A percentile compares a stretch with the other conserved stretches of the same genome.
phyloP scores from a whole-genome alignment of 331 rosid species.

The Quercus lobata region DNA sequence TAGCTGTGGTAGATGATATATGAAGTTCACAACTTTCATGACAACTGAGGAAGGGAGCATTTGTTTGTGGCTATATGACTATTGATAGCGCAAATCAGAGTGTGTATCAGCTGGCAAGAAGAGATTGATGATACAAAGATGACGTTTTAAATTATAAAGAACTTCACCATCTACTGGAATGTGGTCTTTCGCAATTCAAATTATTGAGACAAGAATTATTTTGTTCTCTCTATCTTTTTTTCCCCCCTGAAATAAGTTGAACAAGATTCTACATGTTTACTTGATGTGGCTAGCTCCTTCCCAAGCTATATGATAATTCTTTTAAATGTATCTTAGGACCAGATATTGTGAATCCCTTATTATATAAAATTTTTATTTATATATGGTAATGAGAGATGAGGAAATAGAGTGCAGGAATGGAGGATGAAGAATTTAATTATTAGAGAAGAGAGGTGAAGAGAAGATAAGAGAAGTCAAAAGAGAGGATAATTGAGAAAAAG shows the following conservation, averaged over 20 bases:
- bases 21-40: neutral
- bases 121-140: neutral
- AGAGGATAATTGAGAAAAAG: neutral
- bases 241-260: neutral
- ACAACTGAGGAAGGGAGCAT: neutral
- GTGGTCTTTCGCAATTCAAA: neutral
- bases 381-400: neutral
- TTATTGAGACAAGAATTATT: neutral
- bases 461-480: neutral
- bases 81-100: neutral
- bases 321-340: neutral
- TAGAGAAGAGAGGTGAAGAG: neutral
- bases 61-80: neutral
- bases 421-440: neutral
- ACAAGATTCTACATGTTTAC: neutral
- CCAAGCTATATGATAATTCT: neutral
- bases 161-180: neutral
- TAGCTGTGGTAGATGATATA: neutral
- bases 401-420: neutral
- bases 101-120: neutral
- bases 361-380: neutral
- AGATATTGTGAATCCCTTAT: neutral
- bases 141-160: neutral
- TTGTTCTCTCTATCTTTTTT: neutral
- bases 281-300: neutral